Evolutionary conservation across 495 filamentous ascomycete genomes (phyloP).

Genomic region (Penicillium psychrofluorescens): DNA sequence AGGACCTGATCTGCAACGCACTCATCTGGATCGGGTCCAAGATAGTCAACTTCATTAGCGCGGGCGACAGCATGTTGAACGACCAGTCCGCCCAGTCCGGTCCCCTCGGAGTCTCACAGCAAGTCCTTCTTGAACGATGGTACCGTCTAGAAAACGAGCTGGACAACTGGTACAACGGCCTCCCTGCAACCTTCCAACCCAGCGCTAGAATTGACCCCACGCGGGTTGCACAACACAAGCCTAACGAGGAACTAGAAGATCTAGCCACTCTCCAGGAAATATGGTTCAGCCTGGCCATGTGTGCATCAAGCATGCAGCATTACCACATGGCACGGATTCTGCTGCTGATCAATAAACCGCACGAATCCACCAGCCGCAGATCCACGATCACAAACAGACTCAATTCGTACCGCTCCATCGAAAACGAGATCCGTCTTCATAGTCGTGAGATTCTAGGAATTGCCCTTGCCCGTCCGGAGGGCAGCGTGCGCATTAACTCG

Average conservation of each 20-base stretch:
- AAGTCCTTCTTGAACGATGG: constrained; percentile 50
- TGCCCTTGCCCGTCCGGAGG: constrained; percentile 46
- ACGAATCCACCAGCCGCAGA: constrained; percentile 44
- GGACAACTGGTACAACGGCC: constrained; percentile 50
- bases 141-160: constrained; percentile 46
- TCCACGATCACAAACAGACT: constrained; percentile 44
- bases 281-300: constrained; percentile 58
- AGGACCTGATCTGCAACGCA: constrained; percentile 56
- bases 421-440: constrained; percentile 47
- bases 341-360: constrained; percentile 55
- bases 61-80: constrained; percentile 39
- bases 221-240: constrained; percentile 8
- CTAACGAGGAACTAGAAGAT: constrained; percentile 21
- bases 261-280: constrained; percentile 44
- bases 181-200: constrained; percentile 51
- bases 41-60: constrained; percentile 54
- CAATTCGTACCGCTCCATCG: constrained; percentile 46
- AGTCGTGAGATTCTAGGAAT: constrained; percentile 53
- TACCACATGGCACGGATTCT: constrained; percentile 61
- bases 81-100: constrained; percentile 24
- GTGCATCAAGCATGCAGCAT: constrained; percentile 55
- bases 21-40: constrained; percentile 58
- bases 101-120: constrained; percentile 43
- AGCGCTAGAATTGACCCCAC: constrained; percentile 35
- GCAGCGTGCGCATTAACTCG: constrained; percentile 49